Conservation (phyloP, 1,284 basidiomycete genomes). For the Singerocomus rubriflavus region DNA sequence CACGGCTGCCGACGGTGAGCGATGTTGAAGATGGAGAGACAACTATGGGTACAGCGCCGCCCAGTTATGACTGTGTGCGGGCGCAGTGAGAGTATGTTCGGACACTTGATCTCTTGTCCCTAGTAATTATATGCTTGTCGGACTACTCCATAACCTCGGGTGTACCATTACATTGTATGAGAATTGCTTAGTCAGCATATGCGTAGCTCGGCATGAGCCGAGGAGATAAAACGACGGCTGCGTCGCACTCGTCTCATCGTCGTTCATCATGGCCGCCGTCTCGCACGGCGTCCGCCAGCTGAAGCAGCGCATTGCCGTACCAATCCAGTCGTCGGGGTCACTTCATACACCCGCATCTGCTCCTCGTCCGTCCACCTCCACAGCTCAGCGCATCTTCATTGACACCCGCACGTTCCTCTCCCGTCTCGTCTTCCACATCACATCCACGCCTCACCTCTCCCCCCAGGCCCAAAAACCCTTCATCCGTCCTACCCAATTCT, state of each 20-base stretch:
- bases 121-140: no score
- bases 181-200: slow-evolving; percentile 15
- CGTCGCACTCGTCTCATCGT: no score
- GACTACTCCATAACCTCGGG: neutral
- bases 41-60: slow-evolving; percentile 14
- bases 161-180: no score
- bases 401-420: slow-evolving; percentile 53
- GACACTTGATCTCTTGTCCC: neutral
- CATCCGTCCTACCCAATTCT: slow-evolving; percentile 35
- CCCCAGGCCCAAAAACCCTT: slow-evolving; percentile 37
- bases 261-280: slow-evolving; percentile 20
- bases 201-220: slow-evolving; percentile 4
- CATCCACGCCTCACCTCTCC: slow-evolving; percentile 48
- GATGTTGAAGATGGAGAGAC: slow-evolving; percentile 17
- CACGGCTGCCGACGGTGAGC: slow-evolving; percentile 6
- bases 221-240: neutral
- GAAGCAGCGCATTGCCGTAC: slow-evolving; percentile 19
- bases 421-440: slow-evolving; percentile 54
- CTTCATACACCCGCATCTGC: slow-evolving; percentile 16
- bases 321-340: slow-evolving; percentile 11
- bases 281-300: slow-evolving; percentile 28
- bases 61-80: slow-evolving; percentile 21
- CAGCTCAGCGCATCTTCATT: slow-evolving; percentile 49
- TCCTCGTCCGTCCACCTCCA: slow-evolving; percentile 24
- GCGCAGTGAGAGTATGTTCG: neutral